A percentile compares a stretch with the other conserved stretches of the same genome.
Conservation (phyloP, 2,329 filamentous ascomycete species). For the Aspergillus japonicus region DNA sequence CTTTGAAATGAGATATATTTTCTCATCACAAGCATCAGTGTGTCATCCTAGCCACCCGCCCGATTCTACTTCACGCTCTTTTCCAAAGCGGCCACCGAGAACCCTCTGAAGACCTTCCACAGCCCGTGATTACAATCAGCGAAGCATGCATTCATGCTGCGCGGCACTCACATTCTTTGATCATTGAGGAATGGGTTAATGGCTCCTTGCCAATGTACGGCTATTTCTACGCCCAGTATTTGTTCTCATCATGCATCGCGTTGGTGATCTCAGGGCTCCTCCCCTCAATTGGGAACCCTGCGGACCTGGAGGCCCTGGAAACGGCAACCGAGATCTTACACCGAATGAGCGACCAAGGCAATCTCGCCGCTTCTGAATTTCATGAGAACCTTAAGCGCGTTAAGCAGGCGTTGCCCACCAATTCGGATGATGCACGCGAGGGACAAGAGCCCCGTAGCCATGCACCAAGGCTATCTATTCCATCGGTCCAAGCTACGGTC, state of each 20-base stretch:
- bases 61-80: slow-evolving; percentile 35
- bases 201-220: slow-evolving; percentile 33
- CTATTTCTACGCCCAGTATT: slow-evolving; percentile 36
- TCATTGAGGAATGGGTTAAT: slow-evolving; percentile 34
- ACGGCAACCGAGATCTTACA: slow-evolving; percentile 27
- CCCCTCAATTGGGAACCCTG: slow-evolving; percentile 15
- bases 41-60: slow-evolving; percentile 37
- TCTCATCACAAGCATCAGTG: slow-evolving; percentile 24
- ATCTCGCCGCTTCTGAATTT: slow-evolving; percentile 31
- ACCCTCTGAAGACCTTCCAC: slow-evolving; percentile 11
- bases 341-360: slow-evolving; percentile 29
- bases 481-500: neutral
- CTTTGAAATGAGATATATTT: neutral
- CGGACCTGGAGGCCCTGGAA: slow-evolving; percentile 26
- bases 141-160: slow-evolving; percentile 36
- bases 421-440: neutral
- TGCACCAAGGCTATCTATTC: neutral
- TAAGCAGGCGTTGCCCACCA: slow-evolving; percentile 10
- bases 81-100: slow-evolving; percentile 19
- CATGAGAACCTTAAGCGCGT: slow-evolving; percentile 26
- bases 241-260: slow-evolving; percentile 34
- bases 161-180: slow-evolving; percentile 30
- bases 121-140: slow-evolving; percentile 29
- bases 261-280: slow-evolving; percentile 32
- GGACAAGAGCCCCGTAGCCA: slow-evolving; percentile 14